Evolutionary conservation across 345 rosid species (phyloP).

Genomic region (Rhizophora mangle): DNA sequence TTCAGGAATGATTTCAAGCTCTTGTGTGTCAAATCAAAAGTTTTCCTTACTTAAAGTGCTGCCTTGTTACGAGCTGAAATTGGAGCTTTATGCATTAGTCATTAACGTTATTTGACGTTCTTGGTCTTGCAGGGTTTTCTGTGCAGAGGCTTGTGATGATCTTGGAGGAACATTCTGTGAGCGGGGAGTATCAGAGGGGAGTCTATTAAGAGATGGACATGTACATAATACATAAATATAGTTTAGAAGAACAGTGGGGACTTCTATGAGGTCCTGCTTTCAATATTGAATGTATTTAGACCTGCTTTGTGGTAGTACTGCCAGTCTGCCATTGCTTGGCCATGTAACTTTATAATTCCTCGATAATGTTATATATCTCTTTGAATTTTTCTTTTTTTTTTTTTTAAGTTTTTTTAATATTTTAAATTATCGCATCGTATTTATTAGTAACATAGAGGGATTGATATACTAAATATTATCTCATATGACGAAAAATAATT

Average conservation of each 20-base stretch:
- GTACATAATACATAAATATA: not conserved
- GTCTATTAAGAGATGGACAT: constrained; percentile 16
- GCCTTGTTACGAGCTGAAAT: too few species aligned
- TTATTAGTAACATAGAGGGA: too few species aligned
- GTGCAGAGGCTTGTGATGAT: constrained; percentile 38
- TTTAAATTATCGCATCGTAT: too few species aligned
- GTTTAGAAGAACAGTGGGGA: not conserved
- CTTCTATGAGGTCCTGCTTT: not conserved
- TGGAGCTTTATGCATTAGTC: too few species aligned
- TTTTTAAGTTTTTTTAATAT: too few species aligned
- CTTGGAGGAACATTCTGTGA: constrained; percentile 35
- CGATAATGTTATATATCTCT: not conserved
- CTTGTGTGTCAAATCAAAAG: too few species aligned
- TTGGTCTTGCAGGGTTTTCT: constrained; percentile 30
- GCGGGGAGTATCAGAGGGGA: constrained; percentile 30
- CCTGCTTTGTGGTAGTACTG: too few species aligned
- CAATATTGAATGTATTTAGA: not conserved
- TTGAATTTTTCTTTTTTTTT: too few species aligned
- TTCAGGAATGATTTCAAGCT: too few species aligned
- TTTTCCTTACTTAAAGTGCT: too few species aligned
- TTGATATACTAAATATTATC: too few species aligned
- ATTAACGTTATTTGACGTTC: not conserved
- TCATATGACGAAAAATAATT: too few species aligned
- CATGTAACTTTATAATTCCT: not conserved
- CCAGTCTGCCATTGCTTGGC: not conserved